Conservation (phyloP, 2,329 filamentous ascomycete species). For the Penicillium sp. region DNA sequence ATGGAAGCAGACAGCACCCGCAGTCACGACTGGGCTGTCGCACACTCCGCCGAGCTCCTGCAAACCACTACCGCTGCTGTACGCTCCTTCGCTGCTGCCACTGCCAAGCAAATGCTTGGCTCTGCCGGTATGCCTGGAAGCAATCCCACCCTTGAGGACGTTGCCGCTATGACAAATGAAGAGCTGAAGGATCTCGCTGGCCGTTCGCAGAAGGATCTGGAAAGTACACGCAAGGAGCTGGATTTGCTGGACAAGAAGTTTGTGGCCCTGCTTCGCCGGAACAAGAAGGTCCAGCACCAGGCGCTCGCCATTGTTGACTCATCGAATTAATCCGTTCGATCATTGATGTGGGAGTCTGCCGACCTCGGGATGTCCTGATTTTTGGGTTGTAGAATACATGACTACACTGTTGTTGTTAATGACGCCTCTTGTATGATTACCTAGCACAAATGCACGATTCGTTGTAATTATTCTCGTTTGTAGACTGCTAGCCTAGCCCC, state of each 20-base stretch:
- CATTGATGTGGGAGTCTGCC: neutral
- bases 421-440: neutral
- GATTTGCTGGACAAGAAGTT: constrained; percentile 46
- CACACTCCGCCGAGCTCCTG: constrained; percentile 34
- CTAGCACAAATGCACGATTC: neutral
- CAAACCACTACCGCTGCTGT: constrained; percentile 35
- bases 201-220: constrained; percentile 59
- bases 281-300: constrained; percentile 43
- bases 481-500: neutral
- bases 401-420: neutral
- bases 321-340: neutral
- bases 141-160: constrained; percentile 36
- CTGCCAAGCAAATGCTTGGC: constrained; percentile 37
- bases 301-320: constrained; percentile 30
- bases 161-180: constrained; percentile 42
- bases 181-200: constrained; percentile 39
- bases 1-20: constrained; percentile 39
- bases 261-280: constrained; percentile 38
- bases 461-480: neutral
- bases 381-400: neutral
- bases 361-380: neutral
- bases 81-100: constrained; percentile 34
- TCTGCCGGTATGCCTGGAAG: constrained; percentile 30
- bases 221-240: constrained; percentile 66
- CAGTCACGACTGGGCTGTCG: constrained; percentile 37